Evolutionary conservation across 2,329 filamentous ascomycete species (phyloP), one percentile per base, ranked within the genome.

Genomic region (Rutstroemia sydowiana): DNA sequence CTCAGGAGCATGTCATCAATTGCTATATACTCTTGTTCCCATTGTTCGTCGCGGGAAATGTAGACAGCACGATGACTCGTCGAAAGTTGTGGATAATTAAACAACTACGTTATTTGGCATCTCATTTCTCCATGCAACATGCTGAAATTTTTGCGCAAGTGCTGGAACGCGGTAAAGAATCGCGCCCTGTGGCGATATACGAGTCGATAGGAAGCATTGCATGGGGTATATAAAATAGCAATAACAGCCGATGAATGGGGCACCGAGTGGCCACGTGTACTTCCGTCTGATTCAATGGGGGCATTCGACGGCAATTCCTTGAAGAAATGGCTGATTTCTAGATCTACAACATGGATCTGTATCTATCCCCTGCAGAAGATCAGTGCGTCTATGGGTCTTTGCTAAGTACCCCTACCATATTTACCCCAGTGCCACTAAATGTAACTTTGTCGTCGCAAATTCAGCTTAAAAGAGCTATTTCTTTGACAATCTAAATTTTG

Each of bases 191-290:
- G 51, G 45, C 36, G 28, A 26, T 58, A 3, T 58, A 58, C 41
- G 32, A 49, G 6, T 42, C 55, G 49, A 52, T 58, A 36, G 57
- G 55, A 13, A 52, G 56, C 36, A 55, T 58, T 41, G 53, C 56
- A 3, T 57, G 56, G 13, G 40, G 41, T 9, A 45, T 44, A 18
- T 57, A 45, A 56, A 6, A 14, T 5, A 8, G 16, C 16, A 16
- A 39, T 20, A n/a, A 26, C 9, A 42, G 20, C 23, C 23, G 23
- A 26, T 8, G n/a, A n/a, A n/a, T n/a, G n/a, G 4, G 23, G 23
- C 4, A 26, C 23, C 23, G 23, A 26, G 23, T 26, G 8, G 23
- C 23, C 23, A 26, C 23, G 23, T 26, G 23, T 26, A 26, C 4
- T 26, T 26, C 8, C 23, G 8, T 26, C 23, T 26, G 23, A 26